phyloP scores from a whole-genome alignment of 2,329 filamentous ascomycete species.

The Sporothrix protearum region DNA sequence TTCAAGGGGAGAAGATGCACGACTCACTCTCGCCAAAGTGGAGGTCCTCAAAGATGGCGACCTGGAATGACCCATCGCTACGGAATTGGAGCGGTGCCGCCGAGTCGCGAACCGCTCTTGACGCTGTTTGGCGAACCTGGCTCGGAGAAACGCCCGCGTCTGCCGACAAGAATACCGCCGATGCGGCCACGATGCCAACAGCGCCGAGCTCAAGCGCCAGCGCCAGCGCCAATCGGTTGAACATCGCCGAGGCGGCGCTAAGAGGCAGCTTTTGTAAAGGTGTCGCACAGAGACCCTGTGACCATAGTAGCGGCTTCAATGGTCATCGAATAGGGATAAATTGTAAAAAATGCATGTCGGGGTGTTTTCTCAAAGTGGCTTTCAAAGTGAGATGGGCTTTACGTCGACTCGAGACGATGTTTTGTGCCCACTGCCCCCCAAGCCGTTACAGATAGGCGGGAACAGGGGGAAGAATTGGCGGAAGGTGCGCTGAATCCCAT shows the following conservation, averaged over 20 bases:
- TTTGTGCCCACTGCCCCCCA: neutral
- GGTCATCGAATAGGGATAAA: neutral
- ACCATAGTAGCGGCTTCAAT: neutral
- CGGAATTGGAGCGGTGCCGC: constrained; percentile 38
- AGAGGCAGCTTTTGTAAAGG: neutral
- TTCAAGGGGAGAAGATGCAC: neutral
- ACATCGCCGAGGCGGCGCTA: neutral
- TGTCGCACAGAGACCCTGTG: neutral
- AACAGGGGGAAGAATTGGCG: neutral
- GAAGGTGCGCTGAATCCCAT: neutral
- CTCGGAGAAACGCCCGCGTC: neutral
- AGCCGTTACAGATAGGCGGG: neutral
- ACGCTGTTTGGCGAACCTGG: neutral
- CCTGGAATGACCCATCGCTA: constrained; percentile 47
- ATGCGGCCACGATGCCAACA: neutral
- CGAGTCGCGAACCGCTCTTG: neutral
- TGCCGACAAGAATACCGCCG: neutral
- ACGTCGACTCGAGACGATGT: neutral
- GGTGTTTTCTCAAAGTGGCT: neutral
- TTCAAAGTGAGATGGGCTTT: neutral
- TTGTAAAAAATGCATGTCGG: neutral
- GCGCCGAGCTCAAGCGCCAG: neutral
- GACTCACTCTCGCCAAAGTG: constrained; percentile 65
- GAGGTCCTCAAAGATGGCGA: constrained; percentile 64
- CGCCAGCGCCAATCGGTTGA: neutral